phyloP scores from a whole-genome alignment of 371 early-diverging fungal species.

The Zopfochytrium polystomum region DNA sequence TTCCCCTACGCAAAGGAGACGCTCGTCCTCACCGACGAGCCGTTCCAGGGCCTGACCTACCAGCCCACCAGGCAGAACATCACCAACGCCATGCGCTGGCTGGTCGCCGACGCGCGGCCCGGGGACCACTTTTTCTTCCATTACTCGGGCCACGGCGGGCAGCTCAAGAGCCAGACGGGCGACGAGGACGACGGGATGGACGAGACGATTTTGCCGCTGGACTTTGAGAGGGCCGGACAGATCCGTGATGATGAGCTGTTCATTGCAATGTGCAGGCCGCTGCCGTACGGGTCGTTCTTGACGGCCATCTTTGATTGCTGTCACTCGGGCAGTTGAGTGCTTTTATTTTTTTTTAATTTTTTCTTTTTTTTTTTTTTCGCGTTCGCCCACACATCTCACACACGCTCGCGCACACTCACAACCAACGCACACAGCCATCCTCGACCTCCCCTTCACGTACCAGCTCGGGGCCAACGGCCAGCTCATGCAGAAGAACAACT shows the following conservation, averaged over 20 bases:
- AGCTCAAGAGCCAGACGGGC: slow-evolving; percentile 39
- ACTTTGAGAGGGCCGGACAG: slow-evolving; percentile 67
- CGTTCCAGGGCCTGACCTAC: background rate
- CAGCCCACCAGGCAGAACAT: slow-evolving; percentile 33
- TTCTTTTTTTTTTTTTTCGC: background rate
- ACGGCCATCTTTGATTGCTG: slow-evolving; percentile 16
- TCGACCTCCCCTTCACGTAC: slow-evolving; percentile 49
- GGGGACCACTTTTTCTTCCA: slow-evolving; percentile 32
- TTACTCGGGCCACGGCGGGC: slow-evolving; percentile 24
- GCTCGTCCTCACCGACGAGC: slow-evolving; percentile 29
- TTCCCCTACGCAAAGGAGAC: slow-evolving; percentile 7
- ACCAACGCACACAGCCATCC: slow-evolving; percentile 50
- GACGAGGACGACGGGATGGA: slow-evolving; percentile 83
- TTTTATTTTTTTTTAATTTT: slow-evolving; percentile 2
- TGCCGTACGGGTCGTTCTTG: slow-evolving; percentile 10
- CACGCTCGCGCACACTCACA: slow-evolving; percentile 17
- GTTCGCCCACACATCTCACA: background rate
- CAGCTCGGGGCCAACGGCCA: slow-evolving; percentile 12
- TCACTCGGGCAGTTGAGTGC: slow-evolving; percentile 6
- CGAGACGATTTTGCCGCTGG: slow-evolving; percentile 79
- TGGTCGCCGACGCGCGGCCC: slow-evolving; percentile 21
- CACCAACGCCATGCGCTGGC: slow-evolving; percentile 28
- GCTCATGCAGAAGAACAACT: background rate
- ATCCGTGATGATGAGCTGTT: slow-evolving; percentile 69
- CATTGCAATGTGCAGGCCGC: background rate